phyloP scores from a whole-genome alignment of 73 alveolate species.

The Tetrahymena elliotti region DNA sequence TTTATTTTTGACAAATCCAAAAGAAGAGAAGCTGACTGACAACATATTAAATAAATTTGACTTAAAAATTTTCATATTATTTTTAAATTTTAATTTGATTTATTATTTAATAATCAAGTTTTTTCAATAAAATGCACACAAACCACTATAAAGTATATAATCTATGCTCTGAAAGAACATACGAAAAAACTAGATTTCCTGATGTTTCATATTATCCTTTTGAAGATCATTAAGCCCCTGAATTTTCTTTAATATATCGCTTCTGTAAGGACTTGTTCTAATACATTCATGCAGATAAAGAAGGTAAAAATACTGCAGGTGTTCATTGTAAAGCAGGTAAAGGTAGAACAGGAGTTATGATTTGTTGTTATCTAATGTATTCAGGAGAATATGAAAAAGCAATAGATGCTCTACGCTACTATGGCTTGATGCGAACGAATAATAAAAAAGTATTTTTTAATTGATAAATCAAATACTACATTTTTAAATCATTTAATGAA shows the following conservation, averaged over 20 bases:
- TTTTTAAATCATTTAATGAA: no score
- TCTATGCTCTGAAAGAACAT: constrained; percentile 79
- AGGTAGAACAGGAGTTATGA: constrained; percentile 99
- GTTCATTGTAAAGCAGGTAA: constrained; percentile 99
- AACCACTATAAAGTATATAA: constrained; percentile 83
- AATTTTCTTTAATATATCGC: constrained; percentile 76
- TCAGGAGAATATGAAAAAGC: constrained; percentile 66
- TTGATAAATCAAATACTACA: no score
- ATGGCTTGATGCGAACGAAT: constrained; percentile 90
- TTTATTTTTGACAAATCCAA: no score
- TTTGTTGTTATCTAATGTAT: constrained; percentile 91
- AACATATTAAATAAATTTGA: no score
- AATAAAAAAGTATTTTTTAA: constrained; percentile 56
- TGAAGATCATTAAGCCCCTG: constrained; percentile 97
- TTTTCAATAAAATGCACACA: constrained; percentile 74
- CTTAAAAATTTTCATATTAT: no score
- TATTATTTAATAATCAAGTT: no score
- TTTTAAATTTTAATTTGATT: no score
- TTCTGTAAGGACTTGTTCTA: constrained; percentile 74
- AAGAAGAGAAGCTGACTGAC: no score
- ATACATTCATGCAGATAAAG: constrained; percentile 55
- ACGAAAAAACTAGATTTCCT: constrained; percentile 51
- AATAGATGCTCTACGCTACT: constrained; percentile 83
- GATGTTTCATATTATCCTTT: constrained; percentile 79
- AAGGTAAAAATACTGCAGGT: constrained; percentile 77